Conservation (phyloP, 208 protist genomes). For the Crithidia expoeki region DNA sequence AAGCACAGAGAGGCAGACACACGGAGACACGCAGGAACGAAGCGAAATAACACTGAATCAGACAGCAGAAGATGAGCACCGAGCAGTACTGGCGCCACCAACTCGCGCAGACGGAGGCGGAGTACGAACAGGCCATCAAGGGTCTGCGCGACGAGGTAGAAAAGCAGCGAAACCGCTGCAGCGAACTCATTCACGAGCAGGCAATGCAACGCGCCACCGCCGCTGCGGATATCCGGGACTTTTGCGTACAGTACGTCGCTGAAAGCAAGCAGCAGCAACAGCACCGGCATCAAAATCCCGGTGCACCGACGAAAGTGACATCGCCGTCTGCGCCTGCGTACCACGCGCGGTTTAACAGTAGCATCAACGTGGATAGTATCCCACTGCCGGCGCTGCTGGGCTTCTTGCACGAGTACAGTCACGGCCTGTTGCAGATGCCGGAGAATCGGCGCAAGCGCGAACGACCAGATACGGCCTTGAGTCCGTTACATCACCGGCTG, state of each 20-base stretch:
- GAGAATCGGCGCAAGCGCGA: constrained; percentile 69
- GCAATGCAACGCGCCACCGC: constrained; percentile 67
- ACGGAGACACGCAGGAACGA: not conserved
- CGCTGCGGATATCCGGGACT: constrained; percentile 70
- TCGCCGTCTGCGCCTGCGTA: not conserved
- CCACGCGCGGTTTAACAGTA: not conserved
- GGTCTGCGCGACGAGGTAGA: constrained; percentile 75
- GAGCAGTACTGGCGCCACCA: constrained; percentile 69
- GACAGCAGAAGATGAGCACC: constrained; percentile 41
- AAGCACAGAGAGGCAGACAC: too few species aligned
- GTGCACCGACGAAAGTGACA: not conserved
- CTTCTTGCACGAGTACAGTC: constrained; percentile 83
- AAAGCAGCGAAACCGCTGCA: constrained; percentile 61
- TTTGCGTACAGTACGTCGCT: constrained; percentile 60
- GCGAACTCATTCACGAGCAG: constrained; percentile 69
- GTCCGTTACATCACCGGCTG: constrained; percentile 48
- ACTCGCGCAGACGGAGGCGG: constrained; percentile 40
- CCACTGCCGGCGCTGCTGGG: constrained; percentile 51
- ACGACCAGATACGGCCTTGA: constrained; percentile 27
- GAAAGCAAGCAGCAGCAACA: constrained; percentile 27
- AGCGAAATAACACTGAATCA: not conserved
- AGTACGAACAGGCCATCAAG: constrained; percentile 65
- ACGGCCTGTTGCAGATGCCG: constrained; percentile 63
- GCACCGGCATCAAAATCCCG: not conserved
- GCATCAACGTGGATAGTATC: constrained; percentile 34